These are phyloP conservation scores for Globisporangium abappressorium DNA, from an alignment of 352 stramenopile species.

Conservation along the genomic window DNA sequence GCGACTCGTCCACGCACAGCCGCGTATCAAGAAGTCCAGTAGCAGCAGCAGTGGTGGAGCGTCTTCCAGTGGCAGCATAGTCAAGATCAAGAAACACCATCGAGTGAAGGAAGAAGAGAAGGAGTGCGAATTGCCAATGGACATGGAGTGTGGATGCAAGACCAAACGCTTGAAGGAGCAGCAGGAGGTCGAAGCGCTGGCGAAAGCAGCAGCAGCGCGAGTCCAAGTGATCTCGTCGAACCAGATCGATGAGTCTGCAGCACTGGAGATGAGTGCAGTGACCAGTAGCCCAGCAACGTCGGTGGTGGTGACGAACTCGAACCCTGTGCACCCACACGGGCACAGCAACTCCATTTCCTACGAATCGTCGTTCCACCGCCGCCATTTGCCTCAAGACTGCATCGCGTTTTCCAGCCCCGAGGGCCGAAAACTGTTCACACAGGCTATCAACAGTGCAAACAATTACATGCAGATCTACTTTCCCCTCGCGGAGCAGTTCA, in stretches of 20 bases:
- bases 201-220: conserved; percentile 12
- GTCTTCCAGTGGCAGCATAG: not conserved
- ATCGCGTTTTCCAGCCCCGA: conserved; percentile 48
- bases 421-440: conserved; percentile 59
- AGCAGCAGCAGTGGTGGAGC: not conserved
- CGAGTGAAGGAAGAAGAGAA: conserved; percentile 10
- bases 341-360: conserved; percentile 12
- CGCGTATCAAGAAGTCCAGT: not conserved
- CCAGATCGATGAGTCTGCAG: not conserved
- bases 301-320: conserved; percentile 8
- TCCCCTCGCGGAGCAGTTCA: conserved; percentile 85
- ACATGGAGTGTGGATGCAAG: conserved; percentile 54
- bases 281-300: not conserved
- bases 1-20: not conserved
- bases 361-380: conserved; percentile 49
- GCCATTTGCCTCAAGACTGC: conserved; percentile 45
- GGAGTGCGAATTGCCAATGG: conserved; percentile 42
- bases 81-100: not conserved
- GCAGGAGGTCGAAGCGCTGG: conserved; percentile 32
- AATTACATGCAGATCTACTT: conserved; percentile 93
- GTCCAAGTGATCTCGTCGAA: conserved; percentile 11
- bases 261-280: not conserved
- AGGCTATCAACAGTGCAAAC: conserved; percentile 31
- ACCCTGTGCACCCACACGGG: not conserved
- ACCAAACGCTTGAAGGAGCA: conserved; percentile 35